Evolutionary conservation across 2,329 filamentous ascomycete species (phyloP).

Genomic region (Fusarium redolens): DNA sequence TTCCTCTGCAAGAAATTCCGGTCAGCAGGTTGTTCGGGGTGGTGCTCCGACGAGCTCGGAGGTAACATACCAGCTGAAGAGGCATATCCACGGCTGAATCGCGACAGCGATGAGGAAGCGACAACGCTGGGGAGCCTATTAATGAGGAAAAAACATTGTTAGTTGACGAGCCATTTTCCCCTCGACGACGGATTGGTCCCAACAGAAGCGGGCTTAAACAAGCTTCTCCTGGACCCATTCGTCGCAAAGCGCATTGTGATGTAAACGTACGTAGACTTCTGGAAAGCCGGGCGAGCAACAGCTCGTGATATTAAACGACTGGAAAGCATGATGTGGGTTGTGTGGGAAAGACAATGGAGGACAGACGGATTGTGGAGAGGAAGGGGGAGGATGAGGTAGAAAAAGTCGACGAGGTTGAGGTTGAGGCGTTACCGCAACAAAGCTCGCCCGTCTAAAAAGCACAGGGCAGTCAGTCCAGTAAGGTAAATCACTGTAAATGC

Average conservation of each 20-base stretch:
- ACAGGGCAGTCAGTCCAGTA: conserved; percentile 22
- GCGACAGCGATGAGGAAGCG: conserved; percentile 57
- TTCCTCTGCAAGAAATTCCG: conserved; percentile 70
- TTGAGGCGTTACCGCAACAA: conserved; percentile 43
- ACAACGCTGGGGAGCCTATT: conserved; percentile 62
- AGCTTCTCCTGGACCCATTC: conserved; percentile 12
- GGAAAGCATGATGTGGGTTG: conserved; percentile 63
- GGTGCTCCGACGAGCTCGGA: conserved; percentile 19
- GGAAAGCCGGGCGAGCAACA: conserved; percentile 67
- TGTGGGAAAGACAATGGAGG: conserved; percentile 44
- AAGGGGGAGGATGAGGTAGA: conserved; percentile 33
- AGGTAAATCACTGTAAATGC: conserved; percentile 8
- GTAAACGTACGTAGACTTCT: conserved; percentile 62
- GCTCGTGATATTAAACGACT: conserved; percentile 70
- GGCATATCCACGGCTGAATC: conserved; percentile 70
- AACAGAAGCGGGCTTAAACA: conserved; percentile 27
- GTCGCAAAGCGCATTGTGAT: conserved; percentile 13
- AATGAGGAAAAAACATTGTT: conserved; percentile 20
- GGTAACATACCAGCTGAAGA: conserved; percentile 64
- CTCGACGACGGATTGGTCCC: conserved; percentile 4
- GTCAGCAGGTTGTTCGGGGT: conserved; percentile 35
- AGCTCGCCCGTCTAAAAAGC: conserved; percentile 41
- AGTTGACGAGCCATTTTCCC: conserved; percentile 41
- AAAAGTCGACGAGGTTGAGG: conserved; percentile 42
- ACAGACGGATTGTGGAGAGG: conserved; percentile 32